phyloP scores from a whole-genome alignment of 441 rosid species.

The Adansonia madagascariensis region DNA sequence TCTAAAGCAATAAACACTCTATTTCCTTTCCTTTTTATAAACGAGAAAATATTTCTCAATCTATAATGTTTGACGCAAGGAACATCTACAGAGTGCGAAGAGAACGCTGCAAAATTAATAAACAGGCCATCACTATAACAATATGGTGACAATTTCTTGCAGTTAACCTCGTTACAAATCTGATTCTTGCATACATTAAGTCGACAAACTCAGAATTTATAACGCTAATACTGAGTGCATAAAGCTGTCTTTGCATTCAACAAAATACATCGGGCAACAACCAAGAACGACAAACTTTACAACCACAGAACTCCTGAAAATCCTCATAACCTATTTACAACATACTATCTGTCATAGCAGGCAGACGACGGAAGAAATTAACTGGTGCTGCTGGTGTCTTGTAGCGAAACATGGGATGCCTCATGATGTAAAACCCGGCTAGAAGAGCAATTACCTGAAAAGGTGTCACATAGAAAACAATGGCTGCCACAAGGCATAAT shows the following conservation, averaged over 20 bases:
- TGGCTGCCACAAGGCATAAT: conserved; percentile 63
- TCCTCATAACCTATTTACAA: conserved; percentile 40
- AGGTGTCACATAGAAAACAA: conserved; percentile 70
- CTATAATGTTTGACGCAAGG: no score
- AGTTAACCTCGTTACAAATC: background rate
- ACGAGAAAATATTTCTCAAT: no score
- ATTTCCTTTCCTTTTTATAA: no score
- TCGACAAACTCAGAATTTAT: background rate
- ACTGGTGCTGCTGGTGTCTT: conserved; percentile 62
- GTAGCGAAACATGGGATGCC: conserved; percentile 84
- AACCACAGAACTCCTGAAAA: conserved; percentile 29
- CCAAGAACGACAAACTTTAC: conserved; percentile 19
- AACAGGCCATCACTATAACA: background rate
- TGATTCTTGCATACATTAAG: background rate
- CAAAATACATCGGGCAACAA: conserved; percentile 17
- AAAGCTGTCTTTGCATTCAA: conserved; percentile 14
- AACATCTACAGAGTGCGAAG: background rate
- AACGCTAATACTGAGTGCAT: conserved; percentile 1
- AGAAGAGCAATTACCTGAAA: conserved; percentile 67
- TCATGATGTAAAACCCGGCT: conserved; percentile 66
- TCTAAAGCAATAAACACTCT: background rate
- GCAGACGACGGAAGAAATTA: conserved; percentile 84
- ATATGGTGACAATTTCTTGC: background rate
- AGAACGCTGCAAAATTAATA: background rate
- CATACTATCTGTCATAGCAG: conserved; percentile 89